Base-by-base conservation (phyloP, 2,329 filamentous ascomycete species). In the Rutstroemia sp. region DNA sequence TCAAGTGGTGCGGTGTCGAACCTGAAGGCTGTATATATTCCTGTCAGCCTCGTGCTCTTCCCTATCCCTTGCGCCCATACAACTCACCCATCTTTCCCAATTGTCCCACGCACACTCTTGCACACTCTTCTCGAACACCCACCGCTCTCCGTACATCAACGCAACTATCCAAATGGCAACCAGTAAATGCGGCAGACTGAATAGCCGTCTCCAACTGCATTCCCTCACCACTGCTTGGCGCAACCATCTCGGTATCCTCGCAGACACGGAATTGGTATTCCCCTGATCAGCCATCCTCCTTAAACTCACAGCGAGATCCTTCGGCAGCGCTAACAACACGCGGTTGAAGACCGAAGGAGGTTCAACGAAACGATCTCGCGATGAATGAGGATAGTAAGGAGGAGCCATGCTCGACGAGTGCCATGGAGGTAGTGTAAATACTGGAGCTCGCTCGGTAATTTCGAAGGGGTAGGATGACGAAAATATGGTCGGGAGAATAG, bases 81-180 rank as follows among this genome's bases (percentile, higher is more conserved):
- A 44, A 66, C 81, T 68, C 77, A 95, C 91, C 92, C 94, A 99
- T 71, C 82, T 79, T 76, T 99, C 94, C 94, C 94, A 99, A 42
- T 80, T 81, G 38, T 82, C 78, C 94, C 94, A 99, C 54, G 81
- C 74, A 71, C 94, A 99, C 51, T 75, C 78, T 56, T 80, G 75
- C 16, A 96, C 81, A 58, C 81, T 84, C 61, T 81, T 81, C 53
- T 80, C 77, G 70, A 95, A 97, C 38, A 86, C 79, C 72, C 81
- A 87, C 58, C 88, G 78, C 75, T 99, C 94, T 1, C 92, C 91
- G 83, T 89, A 94, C 62, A 94, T 82, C 60, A 99, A 67, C 19
- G 88, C 78, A 21, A 89, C 70, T 42, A 91, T 65, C 92, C 94
- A 99, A 47, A 92, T 58, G 12, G 81, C 68, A 17, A 88, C 82